Base-by-base conservation (phyloP, 1,284 basidiomycete genomes). In the Moniliella sp. region DNA sequence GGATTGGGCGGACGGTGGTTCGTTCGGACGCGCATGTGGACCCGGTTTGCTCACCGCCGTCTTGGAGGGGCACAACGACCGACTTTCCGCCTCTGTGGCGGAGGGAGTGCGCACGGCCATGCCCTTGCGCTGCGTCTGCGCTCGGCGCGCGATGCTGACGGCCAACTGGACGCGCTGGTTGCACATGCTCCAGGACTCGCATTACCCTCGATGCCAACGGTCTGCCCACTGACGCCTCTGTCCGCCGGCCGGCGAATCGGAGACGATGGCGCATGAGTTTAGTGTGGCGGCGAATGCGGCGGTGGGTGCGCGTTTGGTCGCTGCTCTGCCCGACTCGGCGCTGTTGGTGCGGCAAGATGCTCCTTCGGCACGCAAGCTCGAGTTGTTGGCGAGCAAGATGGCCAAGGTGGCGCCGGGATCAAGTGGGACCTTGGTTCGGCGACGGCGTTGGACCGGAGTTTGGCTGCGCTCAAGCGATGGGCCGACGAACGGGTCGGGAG, bases 271-370 rank as follows among this genome's bases (percentile, higher is more conserved):
- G 27, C 81, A 94, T 62, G 91, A 94, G 77, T 86, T 88, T 64
- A 94, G 94, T 82, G 64, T 97, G 4, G 67, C 84, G 36, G 75
- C 80, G 42, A 97, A 97, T 59, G 74, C 75, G 25, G 68, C 82
- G 4, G 78, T 88, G 18, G 84, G 88, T 4, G 79, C 84, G 52
- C 76, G 86, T 53, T 75, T 94, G 46, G 88, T 84, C 14, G 76
- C 83, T 21, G 76, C n/a, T n/a, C 69, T 94, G 26, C 84, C 88
- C 21, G 88, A 97, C 56, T 81, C 93, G 58, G 80, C 88, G 12
- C 69, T 99, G 18, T 72, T 97, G 27, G 75, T 86, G 37, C 77
- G 88, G 33, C 86, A 97, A 52, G 88, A 94, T 61, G 71, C 68
- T 18, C 91, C 91, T 2, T 70, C 86, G 40, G 84, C 93, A 35